These are phyloP conservation scores for Fistulina hepatica DNA, from an alignment of 1,284 basidiomycete species.

Conservation along the genomic window DNA sequence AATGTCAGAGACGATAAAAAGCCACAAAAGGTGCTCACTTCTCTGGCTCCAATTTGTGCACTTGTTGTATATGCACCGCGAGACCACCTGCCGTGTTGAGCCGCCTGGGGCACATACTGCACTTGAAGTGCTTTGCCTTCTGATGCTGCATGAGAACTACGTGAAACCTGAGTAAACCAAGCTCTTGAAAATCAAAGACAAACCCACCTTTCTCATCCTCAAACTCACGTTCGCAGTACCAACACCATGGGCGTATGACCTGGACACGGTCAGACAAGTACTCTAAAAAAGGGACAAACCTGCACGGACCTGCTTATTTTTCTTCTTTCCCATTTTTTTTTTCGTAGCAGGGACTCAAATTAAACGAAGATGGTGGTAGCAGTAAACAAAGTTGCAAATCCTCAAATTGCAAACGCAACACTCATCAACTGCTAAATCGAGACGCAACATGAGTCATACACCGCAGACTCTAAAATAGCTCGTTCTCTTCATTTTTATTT, in stretches of 20 bases:
- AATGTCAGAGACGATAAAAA: constrained; percentile 10
- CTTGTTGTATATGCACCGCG: constrained; percentile 97
- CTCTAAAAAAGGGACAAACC: neutral
- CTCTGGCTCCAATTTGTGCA: constrained; percentile 96
- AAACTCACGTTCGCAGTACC: constrained; percentile 99
- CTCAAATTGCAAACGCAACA: no score
- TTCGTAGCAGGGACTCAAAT: no score
- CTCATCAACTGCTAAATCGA: no score
- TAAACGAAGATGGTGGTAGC: no score
- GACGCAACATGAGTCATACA: no score
- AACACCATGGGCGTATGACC: constrained; percentile 91
- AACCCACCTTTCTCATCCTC: constrained; percentile 87
- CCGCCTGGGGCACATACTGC: constrained; percentile 88
- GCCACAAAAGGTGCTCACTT: constrained; percentile 46
- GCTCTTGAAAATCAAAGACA: constrained; percentile 1
- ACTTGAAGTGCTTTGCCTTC: constrained; percentile 99
- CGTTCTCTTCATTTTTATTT: no score
- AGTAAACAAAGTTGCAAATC: no score
- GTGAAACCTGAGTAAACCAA: constrained; percentile 8
- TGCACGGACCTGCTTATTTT: constrained; percentile 58
- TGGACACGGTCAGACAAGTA: constrained; percentile 21
- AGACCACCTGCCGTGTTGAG: constrained; percentile 96
- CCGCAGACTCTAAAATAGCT: no score
- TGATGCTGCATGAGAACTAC: constrained; percentile 96
- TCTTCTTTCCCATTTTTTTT: constrained; percentile 70